Conservation (phyloP, 495 filamentous ascomycete species). For the Massariosphaeria phaeospora region DNA sequence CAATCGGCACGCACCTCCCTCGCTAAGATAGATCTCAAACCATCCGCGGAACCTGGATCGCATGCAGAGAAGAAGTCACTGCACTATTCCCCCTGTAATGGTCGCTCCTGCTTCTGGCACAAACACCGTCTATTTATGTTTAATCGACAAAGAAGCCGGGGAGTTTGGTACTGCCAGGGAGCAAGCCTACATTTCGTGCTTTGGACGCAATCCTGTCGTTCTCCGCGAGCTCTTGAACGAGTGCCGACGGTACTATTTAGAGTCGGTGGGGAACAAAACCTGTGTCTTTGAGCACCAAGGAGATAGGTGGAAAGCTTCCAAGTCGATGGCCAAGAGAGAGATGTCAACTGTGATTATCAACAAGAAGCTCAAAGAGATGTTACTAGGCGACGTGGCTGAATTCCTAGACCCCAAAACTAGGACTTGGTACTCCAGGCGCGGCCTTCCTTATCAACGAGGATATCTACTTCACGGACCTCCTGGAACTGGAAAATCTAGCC, state of each 20-base stretch:
- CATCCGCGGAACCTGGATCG: constrained; percentile 13
- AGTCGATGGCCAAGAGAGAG: constrained; percentile 1
- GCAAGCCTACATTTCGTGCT: constrained; percentile 8
- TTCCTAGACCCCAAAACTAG: constrained; percentile 9
- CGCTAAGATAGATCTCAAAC: constrained; percentile 17
- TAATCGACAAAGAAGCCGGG: constrained; percentile 1
- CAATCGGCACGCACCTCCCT: constrained; percentile 14
- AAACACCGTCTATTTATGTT: constrained; percentile 15
- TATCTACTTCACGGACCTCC: constrained; percentile 14
- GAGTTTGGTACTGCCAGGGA: constrained; percentile 9
- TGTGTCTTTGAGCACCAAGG: constrained; percentile 15
- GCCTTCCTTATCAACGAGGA: constrained; percentile 11
- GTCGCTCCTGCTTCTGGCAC: constrained; percentile 15
- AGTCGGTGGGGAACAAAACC: constrained; percentile 9
- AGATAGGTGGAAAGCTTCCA: constrained; percentile 10
- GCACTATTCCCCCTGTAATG: constrained; percentile 13
- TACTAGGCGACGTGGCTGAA: constrained; percentile 2
- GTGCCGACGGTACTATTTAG: constrained; percentile 9
- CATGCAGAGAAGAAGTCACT: constrained; percentile 15
- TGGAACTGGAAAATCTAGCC: constrained; percentile 22
- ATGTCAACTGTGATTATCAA: constrained; percentile 14
- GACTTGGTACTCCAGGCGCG: constrained; percentile 8
- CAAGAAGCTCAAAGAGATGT: constrained; percentile 8
- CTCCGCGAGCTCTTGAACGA: constrained; percentile 4
- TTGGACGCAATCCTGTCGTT: constrained; percentile 6